Percentiles rank a stretch among this genome's conserved stretches.
Conservation (phyloP, 2,329 filamentous ascomycete genomes). For the Ophiocordyceps camponoti-rufipedis region DNA sequence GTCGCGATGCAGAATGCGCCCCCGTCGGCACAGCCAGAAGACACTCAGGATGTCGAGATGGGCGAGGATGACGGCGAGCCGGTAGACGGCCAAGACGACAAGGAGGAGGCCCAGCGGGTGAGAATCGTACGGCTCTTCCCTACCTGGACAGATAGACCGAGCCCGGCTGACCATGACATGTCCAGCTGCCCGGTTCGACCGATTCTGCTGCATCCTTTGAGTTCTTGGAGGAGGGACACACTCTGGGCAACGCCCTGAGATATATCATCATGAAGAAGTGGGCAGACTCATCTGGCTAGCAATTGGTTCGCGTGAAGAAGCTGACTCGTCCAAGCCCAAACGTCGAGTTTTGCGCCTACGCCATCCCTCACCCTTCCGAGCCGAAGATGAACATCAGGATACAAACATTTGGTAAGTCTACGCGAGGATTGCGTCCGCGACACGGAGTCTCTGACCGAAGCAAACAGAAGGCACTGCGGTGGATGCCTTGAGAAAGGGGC, state of each 20-base stretch:
- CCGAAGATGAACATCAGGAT: conserved; percentile 94
- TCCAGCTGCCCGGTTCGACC: conserved; percentile 64
- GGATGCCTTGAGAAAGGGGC: conserved; percentile 75
- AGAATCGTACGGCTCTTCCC: conserved; percentile 33
- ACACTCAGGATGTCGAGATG: conserved; percentile 16
- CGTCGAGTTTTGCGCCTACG: conserved; percentile 96
- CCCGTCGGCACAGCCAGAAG: conserved; percentile 17
- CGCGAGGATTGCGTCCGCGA: neutral
- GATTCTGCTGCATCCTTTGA: conserved; percentile 89
- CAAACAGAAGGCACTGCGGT: conserved; percentile 56
- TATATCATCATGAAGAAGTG: conserved; percentile 99
- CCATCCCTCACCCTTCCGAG: conserved; percentile 92
- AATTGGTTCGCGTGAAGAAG: neutral
- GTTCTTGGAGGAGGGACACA: conserved; percentile 87
- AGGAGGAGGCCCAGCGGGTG: conserved; percentile 35
- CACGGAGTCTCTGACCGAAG: neutral
- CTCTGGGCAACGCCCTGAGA: conserved; percentile 79
- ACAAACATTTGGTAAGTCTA: conserved; percentile 71
- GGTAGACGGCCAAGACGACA: conserved; percentile 22
- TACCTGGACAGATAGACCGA: neutral
- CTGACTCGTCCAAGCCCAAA: conserved; percentile 46
- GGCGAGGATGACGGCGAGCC: conserved; percentile 13
- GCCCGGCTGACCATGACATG: neutral
- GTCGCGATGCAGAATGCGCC: conserved; percentile 26
- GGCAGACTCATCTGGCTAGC: conserved; percentile 11